These are phyloP conservation scores for Hyaloperonospora brassicae DNA, from an alignment of 352 stramenopile species.

Conservation along the genomic window DNA sequence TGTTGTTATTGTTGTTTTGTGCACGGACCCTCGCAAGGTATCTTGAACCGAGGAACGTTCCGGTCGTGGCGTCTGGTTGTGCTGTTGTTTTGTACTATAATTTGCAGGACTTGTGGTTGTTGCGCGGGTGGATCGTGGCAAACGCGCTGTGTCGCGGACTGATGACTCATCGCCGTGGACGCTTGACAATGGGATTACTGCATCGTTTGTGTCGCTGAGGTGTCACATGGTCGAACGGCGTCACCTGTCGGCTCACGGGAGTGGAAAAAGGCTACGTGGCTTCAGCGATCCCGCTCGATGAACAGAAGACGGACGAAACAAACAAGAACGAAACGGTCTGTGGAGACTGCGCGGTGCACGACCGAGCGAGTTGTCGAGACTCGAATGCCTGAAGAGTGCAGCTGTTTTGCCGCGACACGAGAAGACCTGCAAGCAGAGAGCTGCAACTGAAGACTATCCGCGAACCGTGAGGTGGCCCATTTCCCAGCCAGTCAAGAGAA, in stretches of 20 bases:
- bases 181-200: constrained; percentile 1
- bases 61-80: constrained; percentile 12
- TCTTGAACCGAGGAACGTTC: constrained; percentile 8
- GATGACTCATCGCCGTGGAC: constrained; percentile 13
- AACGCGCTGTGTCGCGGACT: constrained; percentile 28
- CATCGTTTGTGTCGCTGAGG: constrained; percentile 16
- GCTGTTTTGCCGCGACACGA: constrained; percentile 26
- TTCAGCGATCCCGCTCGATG: constrained; percentile 12
- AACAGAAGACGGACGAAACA: constrained; percentile 9
- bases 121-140: neutral
- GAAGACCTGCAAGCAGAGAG: constrained; percentile 9
- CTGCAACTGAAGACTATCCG: constrained; percentile 23
- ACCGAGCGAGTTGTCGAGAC: constrained; percentile 15
- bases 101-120: too few relatives aligned
- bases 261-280: constrained; percentile 21
- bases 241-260: constrained; percentile 10
- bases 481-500: too few relatives aligned
- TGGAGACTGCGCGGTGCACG: constrained; percentile 5
- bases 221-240: constrained; percentile 17
- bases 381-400: constrained; percentile 18
- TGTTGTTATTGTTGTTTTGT: constrained; percentile 19
- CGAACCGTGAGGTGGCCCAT: constrained; percentile 4
- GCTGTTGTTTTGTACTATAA: constrained; percentile 9
- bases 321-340: constrained; percentile 21
- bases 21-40: constrained; percentile 7